Evolutionary conservation across 495 filamentous ascomycete species (phyloP), one percentile per base, ranked within the genome.

Genomic region (Xylaria bambusicola): DNA sequence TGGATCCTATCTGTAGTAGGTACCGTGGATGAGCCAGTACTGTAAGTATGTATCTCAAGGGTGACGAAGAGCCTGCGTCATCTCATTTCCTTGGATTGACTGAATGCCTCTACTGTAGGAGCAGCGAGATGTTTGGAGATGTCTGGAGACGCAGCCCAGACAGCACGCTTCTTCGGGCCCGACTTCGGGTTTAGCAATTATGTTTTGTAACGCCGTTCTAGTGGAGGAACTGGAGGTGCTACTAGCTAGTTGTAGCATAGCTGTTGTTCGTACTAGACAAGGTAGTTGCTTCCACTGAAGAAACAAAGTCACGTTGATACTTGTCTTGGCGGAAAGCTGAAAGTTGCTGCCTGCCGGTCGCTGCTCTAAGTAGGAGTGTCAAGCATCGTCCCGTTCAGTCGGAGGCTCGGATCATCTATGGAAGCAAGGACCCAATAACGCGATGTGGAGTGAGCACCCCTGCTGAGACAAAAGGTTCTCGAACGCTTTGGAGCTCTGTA

Each of bases 401-500:
- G n/a, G n/a, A 7, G 24, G 38, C 12, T 36, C 52, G 45, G 41
- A 10, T 20, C 45, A 5, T 42, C 24, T n/a, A n/a, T n/a, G n/a
- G 50, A 26, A 54, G n/a, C 18, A 20, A 31, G 52, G 36, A 2
- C 38, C 52, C 52, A 44, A 53, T 53, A 53, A 53, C 24, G 52
- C 17, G 24, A 33, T 41, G 36, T 54, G 52, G 52, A 38, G 38
- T 21, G 1, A 17, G n/a, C 1, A 29, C 26, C 52, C 51, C 38
- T 54, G 52, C 33, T 29, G 40, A 33, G 13, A 23, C 15, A 20
- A 36, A 17, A 54, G 23, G 38, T 54, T 54, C 38, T 54, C 52
- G 52, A 54, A 54, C 52, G 52, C 52, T 33, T 44, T 24, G 36
- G 36, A 54, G 24, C 38, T 38, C 38, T 54, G 52, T 33, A n/a